Conservation (phyloP, 345 rosid genomes). For the Eucalyptus cladocalyx region DNA sequence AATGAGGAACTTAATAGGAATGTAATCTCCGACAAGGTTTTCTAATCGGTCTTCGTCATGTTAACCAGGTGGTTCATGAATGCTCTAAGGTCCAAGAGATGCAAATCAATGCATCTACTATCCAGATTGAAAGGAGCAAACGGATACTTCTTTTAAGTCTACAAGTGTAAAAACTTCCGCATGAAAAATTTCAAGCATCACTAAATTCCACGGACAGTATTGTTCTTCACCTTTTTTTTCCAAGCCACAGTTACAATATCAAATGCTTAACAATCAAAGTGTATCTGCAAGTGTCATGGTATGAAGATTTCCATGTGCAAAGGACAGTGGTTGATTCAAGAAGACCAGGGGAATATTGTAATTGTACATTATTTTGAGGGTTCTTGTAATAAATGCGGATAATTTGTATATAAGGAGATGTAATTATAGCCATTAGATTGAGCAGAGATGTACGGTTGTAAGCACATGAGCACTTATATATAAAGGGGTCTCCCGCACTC, state of each 20-base stretch:
- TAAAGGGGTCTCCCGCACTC: not conserved
- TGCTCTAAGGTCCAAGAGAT: not conserved
- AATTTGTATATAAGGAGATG: not conserved
- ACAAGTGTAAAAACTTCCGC: not conserved
- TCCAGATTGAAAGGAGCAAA: not conserved
- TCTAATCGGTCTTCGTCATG: not conserved
- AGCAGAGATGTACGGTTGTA: not conserved
- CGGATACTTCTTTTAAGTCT: not conserved
- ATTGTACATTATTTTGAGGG: not conserved
- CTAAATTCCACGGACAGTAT: not conserved
- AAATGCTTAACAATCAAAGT: not conserved
- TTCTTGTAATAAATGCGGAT: no score
- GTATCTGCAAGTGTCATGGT: not conserved
- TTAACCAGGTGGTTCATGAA: not conserved
- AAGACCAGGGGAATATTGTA: not conserved
- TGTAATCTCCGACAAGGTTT: not conserved
- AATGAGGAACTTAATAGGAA: not conserved
- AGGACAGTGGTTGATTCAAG: not conserved
- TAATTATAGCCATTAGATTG: not conserved
- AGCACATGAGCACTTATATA: not conserved
- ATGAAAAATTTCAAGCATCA: not conserved
- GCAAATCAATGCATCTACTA: not conserved
- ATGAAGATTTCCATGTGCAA: rapidly evolving
- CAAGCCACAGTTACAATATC: not conserved
- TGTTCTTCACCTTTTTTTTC: not conserved